phyloP scores from a whole-genome alignment of 495 filamentous ascomycete species.

The Penicillium lividum region DNA sequence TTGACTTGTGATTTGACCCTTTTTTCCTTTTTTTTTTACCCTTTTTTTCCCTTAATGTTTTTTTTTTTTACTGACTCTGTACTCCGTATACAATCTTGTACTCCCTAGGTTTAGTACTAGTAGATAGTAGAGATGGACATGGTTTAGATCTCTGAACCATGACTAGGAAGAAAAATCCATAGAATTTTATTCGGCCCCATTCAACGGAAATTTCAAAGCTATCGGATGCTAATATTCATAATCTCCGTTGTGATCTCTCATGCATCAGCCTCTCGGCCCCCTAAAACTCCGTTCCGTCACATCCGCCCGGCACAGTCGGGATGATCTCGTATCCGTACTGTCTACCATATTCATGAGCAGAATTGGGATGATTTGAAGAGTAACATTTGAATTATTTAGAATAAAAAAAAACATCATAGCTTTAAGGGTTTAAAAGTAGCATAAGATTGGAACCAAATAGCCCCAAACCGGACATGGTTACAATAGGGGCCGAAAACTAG shows the following conservation, averaged over 20 bases:
- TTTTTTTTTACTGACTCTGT: background rate
- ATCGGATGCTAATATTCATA: slow-evolving; percentile 12
- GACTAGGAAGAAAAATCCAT: background rate
- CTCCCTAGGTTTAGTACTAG: background rate
- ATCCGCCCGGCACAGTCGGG: slow-evolving; percentile 32
- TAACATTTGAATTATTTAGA: background rate
- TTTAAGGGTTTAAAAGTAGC: background rate
- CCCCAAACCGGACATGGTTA: slow-evolving; percentile 1
- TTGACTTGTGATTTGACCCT: background rate
- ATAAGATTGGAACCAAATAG: background rate
- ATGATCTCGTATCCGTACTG: slow-evolving; percentile 12
- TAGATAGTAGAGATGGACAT: background rate
- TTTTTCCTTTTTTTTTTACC: background rate
- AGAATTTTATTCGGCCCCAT: background rate
- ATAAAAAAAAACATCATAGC: background rate
- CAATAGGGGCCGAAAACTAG: slow-evolving; percentile 6
- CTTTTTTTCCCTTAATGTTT: background rate
- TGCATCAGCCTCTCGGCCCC: slow-evolving; percentile 32
- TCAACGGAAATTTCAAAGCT: background rate
- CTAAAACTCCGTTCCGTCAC: slow-evolving; percentile 36
- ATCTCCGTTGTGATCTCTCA: slow-evolving; percentile 29
- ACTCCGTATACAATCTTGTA: background rate
- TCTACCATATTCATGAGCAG: background rate
- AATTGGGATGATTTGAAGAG: background rate
- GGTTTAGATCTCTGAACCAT: background rate